Conservation (phyloP, 208 protist genomes). For the Naegleria gruberi region DNA sequence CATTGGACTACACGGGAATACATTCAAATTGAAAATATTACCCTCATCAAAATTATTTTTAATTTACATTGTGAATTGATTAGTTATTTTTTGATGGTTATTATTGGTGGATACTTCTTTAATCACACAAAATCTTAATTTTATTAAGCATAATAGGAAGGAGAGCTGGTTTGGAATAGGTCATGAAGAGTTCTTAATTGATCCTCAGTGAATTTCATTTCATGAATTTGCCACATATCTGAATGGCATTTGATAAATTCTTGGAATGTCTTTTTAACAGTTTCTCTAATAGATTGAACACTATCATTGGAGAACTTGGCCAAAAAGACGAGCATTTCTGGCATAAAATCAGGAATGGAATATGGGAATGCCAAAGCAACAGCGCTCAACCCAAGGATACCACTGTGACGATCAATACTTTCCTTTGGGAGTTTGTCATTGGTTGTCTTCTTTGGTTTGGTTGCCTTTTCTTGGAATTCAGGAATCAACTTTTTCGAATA, state of each 20-base stretch:
- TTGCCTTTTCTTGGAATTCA: not conserved
- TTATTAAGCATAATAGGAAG: conserved; percentile 16
- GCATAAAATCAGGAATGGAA: conserved; percentile 8
- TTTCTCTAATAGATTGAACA: not conserved
- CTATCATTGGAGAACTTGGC: not conserved
- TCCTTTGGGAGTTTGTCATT: not conserved
- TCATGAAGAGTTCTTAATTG: not conserved
- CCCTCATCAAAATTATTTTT: no score
- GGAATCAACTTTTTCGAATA: not conserved
- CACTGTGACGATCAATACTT: not conserved
- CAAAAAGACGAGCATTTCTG: not conserved
- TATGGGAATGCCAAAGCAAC: conserved; percentile 20
- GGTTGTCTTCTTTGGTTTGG: not conserved
- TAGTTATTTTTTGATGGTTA: no score
- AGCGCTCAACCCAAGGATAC: not conserved
- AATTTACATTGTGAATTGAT: no score
- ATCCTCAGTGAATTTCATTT: not conserved
- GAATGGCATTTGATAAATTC: not conserved
- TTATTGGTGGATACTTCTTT: no score
- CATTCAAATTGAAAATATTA: no score
- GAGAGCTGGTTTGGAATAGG: conserved; percentile 4
- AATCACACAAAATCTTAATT: not conserved
- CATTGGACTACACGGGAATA: no score
- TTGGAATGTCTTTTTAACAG: not conserved
- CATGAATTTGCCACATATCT: conserved; percentile 16